phyloP scores from a whole-genome alignment of 2,329 filamentous ascomycete genomes.

The Epichloe bromicola region DNA sequence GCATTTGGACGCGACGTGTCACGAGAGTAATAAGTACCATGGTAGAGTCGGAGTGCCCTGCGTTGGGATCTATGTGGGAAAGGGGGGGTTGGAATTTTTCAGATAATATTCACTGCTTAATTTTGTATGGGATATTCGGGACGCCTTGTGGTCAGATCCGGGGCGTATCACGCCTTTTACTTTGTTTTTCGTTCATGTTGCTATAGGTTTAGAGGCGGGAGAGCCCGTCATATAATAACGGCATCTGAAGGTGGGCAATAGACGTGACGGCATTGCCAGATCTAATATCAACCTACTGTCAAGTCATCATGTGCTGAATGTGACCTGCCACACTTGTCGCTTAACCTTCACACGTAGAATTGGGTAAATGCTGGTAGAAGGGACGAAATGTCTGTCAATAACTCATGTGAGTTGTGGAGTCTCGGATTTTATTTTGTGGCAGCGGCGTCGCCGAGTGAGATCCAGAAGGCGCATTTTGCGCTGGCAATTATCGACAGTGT shows the following conservation, averaged over 20 bases:
- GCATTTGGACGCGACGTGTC: slow-evolving; percentile 92
- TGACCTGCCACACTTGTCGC: no score
- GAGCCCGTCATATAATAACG: not conserved
- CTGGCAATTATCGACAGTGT: no score
- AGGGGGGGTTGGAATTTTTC: not conserved
- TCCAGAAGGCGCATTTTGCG: no score
- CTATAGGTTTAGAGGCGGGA: not conserved
- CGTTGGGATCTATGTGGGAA: not conserved
- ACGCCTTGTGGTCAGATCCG: not conserved
- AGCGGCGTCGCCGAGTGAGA: no score
- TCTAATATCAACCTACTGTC: not conserved
- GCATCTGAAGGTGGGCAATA: not conserved
- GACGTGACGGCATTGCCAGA: not conserved
- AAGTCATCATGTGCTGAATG: not conserved
- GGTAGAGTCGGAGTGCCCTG: not conserved
- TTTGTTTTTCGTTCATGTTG: not conserved
- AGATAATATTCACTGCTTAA: not conserved
- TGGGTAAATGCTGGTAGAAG: no score
- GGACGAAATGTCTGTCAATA: no score
- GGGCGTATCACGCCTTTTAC: not conserved
- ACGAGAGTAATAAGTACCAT: slow-evolving; percentile 45
- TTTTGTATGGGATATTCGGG: not conserved
- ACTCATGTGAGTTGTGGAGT: no score
- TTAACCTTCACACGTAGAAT: no score
- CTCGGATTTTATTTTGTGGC: no score